Evolutionary conservation across 2,329 filamentous ascomycete genomes (phyloP).

Genomic region (Epichloe baconii): DNA sequence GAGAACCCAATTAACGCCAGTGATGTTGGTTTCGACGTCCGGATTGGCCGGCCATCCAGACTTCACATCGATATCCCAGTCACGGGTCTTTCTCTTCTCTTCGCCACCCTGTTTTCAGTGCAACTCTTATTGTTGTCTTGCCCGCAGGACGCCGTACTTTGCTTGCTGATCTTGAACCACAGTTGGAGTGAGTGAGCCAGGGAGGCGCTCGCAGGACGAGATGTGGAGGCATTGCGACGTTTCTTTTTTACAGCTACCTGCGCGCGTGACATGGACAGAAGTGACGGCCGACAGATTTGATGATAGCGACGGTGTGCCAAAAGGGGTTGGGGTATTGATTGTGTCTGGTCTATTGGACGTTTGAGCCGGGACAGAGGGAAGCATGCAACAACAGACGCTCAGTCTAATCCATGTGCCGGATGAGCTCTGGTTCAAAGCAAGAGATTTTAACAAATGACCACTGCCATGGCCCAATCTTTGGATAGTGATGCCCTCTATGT

Average conservation of each 20-base stretch:
- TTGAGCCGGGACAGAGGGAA: not conserved
- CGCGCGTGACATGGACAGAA: constrained; percentile 3
- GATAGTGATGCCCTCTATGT: constrained; percentile 1
- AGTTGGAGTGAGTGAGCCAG: not conserved
- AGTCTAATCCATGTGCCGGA: not conserved
- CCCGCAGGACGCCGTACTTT: not conserved
- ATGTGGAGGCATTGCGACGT: constrained; percentile 2
- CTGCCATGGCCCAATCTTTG: not conserved
- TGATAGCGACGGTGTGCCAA: constrained; percentile 8
- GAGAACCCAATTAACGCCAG: not conserved
- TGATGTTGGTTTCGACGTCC: not conserved
- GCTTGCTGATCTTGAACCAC: constrained; percentile 1
- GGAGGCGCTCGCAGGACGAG: not conserved
- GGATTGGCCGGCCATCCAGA: constrained; percentile 5
- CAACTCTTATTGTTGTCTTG: not conserved
- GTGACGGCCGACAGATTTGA: constrained; percentile 7
- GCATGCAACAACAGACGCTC: not conserved
- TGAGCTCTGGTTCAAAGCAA: not conserved
- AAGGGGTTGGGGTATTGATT: constrained; percentile 4
- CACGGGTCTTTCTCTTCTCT: not conserved
- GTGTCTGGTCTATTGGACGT: constrained; percentile 1
- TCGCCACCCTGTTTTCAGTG: not conserved
- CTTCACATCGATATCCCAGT: not conserved
- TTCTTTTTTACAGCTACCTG: constrained; percentile 5
- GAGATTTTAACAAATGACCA: not conserved